These are phyloP conservation scores for Bryopsis sp. DNA, from an alignment of 139 green algal genomes.

Conservation along the genomic window DNA sequence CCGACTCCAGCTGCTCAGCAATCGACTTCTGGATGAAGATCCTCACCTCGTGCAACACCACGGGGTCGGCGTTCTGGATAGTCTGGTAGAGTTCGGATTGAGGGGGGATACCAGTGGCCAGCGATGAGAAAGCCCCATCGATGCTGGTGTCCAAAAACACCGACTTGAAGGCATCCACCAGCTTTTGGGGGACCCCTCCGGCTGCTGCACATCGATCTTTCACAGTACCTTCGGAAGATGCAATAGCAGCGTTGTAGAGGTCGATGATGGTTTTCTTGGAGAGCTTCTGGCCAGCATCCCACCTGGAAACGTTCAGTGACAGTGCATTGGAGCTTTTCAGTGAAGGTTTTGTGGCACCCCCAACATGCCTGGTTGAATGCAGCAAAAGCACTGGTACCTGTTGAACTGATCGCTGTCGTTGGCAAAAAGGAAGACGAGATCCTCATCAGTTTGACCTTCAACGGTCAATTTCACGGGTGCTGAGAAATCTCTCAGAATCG, in stretches of 20 bases:
- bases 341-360: too few relatives aligned
- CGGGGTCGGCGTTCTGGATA: not conserved
- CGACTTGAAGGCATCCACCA: slow-evolving; percentile 49
- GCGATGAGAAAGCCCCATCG: not conserved
- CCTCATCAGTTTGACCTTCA: slow-evolving; percentile 68
- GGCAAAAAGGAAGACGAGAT: slow-evolving; percentile 83
- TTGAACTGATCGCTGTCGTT: slow-evolving; percentile 90
- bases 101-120: not conserved
- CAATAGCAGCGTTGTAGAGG: slow-evolving; percentile 51
- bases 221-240: slow-evolving; percentile 1
- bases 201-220: slow-evolving; percentile 32
- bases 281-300: slow-evolving; percentile 81
- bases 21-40: not conserved
- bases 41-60: not conserved
- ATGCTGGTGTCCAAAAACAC: not conserved
- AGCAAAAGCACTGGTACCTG: slow-evolving; percentile 30
- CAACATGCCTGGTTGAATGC: not conserved
- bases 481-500: slow-evolving; percentile 85
- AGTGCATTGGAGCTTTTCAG: too few relatives aligned
- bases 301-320: slow-evolving; percentile 27
- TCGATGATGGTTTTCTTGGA: slow-evolving; percentile 58
- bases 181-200: slow-evolving; percentile 43
- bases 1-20: not conserved
- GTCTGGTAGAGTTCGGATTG: not conserved
- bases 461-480: slow-evolving; percentile 81